These are phyloP conservation scores for Epichloe baconii DNA, from an alignment of 2,329 filamentous ascomycete species.

Conservation along the genomic window DNA sequence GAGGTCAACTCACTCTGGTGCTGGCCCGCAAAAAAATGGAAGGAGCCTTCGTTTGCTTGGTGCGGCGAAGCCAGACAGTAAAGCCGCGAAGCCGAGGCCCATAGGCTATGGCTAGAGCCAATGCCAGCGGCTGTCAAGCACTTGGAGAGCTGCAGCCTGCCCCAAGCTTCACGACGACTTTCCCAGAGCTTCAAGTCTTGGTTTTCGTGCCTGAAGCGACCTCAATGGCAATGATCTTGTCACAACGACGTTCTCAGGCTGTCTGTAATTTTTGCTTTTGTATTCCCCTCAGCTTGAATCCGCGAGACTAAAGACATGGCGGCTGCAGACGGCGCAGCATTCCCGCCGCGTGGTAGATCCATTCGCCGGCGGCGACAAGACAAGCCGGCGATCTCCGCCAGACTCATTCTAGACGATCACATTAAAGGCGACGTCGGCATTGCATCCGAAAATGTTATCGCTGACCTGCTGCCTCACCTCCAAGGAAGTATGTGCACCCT, in stretches of 20 bases:
- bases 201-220: background rate
- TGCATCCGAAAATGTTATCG: constrained; percentile 74
- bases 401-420: constrained; percentile 72
- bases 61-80: background rate
- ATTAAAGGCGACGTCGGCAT: constrained; percentile 76
- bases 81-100: background rate
- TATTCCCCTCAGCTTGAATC: background rate
- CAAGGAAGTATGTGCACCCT: constrained; percentile 32
- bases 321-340: constrained; percentile 15
- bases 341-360: constrained; percentile 23
- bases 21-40: no score
- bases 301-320: constrained; percentile 13
- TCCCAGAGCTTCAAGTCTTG: background rate
- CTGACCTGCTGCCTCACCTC: constrained; percentile 61
- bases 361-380: constrained; percentile 47
- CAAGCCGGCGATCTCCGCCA: constrained; percentile 64
- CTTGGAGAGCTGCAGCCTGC: background rate
- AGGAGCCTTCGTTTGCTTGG: background rate
- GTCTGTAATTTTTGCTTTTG: background rate
- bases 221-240: background rate
- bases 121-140: background rate
- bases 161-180: background rate
- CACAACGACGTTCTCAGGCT: background rate
- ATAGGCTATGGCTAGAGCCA: background rate
- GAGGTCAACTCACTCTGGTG: no score